phyloP scores from a whole-genome alignment of 495 filamentous ascomycete species.

The Aspergillus asperescens region DNA sequence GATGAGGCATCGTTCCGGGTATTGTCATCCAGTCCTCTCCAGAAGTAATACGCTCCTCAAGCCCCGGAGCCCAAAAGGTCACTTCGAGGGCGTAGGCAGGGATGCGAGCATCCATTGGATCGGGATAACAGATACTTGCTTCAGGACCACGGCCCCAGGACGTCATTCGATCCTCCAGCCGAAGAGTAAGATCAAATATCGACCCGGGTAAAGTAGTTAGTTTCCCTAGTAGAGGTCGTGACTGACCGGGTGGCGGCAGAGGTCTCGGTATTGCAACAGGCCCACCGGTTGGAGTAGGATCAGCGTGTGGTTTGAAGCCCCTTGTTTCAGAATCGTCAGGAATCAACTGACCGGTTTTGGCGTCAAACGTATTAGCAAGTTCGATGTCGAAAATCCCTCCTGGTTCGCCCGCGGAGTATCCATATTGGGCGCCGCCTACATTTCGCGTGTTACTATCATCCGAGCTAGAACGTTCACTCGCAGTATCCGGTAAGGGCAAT shows the following conservation, averaged over 20 bases:
- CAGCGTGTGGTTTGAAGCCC: constrained; percentile 18
- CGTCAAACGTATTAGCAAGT: constrained; percentile 40
- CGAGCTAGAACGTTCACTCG: constrained; percentile 40
- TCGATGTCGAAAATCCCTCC: constrained; percentile 29
- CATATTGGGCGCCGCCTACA: neutral
- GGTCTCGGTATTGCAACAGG: constrained; percentile 5
- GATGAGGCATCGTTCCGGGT: constrained; percentile 53
- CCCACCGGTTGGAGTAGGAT: constrained; percentile 3
- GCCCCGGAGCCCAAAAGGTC: constrained; percentile 61
- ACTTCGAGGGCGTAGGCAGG: constrained; percentile 79
- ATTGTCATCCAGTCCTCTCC: constrained; percentile 55
- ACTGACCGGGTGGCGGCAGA: constrained; percentile 27
- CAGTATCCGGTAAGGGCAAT: constrained; percentile 39
- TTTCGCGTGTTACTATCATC: constrained; percentile 16
- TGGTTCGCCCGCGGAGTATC: constrained; percentile 3
- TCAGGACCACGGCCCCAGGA: constrained; percentile 66
- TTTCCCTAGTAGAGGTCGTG: constrained; percentile 40
- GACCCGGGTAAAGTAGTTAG: constrained; percentile 42
- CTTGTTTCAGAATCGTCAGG: constrained; percentile 20
- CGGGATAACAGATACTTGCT: constrained; percentile 58
- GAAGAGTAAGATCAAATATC: constrained; percentile 51
- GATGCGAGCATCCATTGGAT: constrained; percentile 57
- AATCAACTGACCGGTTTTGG: constrained; percentile 36
- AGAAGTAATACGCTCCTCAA: constrained; percentile 49
- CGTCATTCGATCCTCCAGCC: constrained; percentile 57